Conservation (phyloP, 192 early-diverging fungal genomes). For the Coemansia sp. region DNA sequence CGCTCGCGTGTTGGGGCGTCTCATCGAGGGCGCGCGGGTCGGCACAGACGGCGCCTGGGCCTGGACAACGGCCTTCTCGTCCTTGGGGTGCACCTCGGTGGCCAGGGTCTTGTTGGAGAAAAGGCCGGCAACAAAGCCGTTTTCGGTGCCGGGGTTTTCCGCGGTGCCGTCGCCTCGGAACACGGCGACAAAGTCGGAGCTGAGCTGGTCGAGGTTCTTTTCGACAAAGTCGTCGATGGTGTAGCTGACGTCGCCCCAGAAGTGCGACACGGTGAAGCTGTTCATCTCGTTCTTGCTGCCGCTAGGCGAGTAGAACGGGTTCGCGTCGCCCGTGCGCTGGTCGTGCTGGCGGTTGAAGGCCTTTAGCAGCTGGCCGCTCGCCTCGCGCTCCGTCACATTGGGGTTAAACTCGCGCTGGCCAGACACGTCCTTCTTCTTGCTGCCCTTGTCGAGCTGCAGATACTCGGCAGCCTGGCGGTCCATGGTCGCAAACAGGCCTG, state of each 20-base stretch:
- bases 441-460: constrained; percentile 23
- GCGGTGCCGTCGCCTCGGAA: constrained; percentile 65
- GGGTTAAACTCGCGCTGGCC: constrained; percentile 41
- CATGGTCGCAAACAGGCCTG: constrained; percentile 75
- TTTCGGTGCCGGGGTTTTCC: constrained; percentile 59
- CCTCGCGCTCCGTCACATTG: constrained; percentile 38
- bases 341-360: constrained; percentile 49
- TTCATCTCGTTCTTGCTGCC: constrained; percentile 55
- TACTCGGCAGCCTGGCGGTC: constrained; percentile 58
- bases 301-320: constrained; percentile 41
- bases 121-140: constrained; percentile 71
- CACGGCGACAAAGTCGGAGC: constrained; percentile 79
- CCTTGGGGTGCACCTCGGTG: constrained; percentile 75
- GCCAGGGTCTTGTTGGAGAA: constrained; percentile 72
- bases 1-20: constrained; percentile 61
- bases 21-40: constrained; percentile 61
- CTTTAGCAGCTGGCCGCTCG: constrained; percentile 48
- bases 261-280: constrained; percentile 44
- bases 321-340: constrained; percentile 30
- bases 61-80: constrained; percentile 68
- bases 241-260: constrained; percentile 60
- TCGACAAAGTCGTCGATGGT: constrained; percentile 78
- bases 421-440: constrained; percentile 24
- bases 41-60: constrained; percentile 74
- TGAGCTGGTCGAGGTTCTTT: constrained; percentile 75